phyloP scores from a whole-genome alignment of 78 protist genomes.

The Pelomyxa schiedti region DNA sequence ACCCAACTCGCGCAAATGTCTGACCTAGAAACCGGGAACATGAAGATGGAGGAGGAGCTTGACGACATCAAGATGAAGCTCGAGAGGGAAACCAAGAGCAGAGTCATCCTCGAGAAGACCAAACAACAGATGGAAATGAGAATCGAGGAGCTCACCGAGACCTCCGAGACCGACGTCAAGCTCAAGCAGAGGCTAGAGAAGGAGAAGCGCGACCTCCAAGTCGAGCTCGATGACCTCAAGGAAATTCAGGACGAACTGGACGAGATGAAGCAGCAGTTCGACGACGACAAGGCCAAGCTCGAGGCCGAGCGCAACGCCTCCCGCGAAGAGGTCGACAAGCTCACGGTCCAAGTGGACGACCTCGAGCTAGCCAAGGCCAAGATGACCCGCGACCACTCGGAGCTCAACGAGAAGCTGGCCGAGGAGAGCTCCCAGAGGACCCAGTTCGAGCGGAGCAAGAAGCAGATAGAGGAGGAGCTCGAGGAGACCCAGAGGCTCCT shows the following conservation, averaged over 20 bases:
- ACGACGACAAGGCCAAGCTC: constrained; percentile 31
- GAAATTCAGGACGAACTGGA: constrained; percentile 16
- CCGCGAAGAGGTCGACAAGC: constrained; percentile 33
- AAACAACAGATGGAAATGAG: constrained; percentile 39
- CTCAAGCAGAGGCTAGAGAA: constrained; percentile 36
- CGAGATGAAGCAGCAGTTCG: constrained; percentile 3
- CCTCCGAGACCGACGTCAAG: constrained; percentile 36
- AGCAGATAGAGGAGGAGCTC: constrained; percentile 31
- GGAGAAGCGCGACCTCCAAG: constrained; percentile 45
- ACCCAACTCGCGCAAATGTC: constrained; percentile 42
- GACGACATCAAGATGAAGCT: constrained; percentile 19
- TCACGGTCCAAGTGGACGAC: constrained; percentile 32
- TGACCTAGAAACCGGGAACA: constrained; percentile 28
- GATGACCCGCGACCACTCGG: constrained; percentile 35
- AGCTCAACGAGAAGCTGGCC: constrained; percentile 40
- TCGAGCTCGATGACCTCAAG: constrained; percentile 22
- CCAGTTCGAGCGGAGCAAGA: constrained; percentile 37
- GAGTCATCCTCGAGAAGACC: constrained; percentile 19
- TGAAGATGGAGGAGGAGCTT: constrained; percentile 29
- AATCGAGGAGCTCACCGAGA: constrained; percentile 32
- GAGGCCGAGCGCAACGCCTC: constrained; percentile 37
- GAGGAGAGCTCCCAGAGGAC: constrained; percentile 25
- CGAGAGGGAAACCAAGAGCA: constrained; percentile 6
- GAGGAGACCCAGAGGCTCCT: constrained; percentile 20
- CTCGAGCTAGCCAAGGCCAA: constrained; percentile 42